Evolutionary conservation across 768 basidiomycete genomes (phyloP).

Genomic region (Rhodotorula toruloides): DNA sequence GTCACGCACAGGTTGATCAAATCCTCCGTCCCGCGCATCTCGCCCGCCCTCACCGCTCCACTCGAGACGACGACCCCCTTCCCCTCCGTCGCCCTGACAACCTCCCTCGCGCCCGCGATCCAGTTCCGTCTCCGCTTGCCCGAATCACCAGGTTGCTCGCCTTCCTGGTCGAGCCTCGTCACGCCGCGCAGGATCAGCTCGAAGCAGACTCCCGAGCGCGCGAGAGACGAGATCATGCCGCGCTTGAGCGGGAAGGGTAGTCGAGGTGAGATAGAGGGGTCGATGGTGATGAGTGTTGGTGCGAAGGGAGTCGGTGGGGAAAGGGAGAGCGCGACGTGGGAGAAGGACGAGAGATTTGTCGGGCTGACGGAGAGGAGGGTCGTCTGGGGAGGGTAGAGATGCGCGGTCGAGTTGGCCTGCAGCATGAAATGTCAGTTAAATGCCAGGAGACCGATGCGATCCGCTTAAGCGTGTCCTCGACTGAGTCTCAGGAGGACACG

Average conservation of each 20-base stretch:
- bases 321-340: constrained; percentile 73
- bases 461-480: too few relatives aligned
- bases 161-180: constrained; percentile 15
- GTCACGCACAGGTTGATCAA: constrained; percentile 51
- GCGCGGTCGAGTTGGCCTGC: constrained; percentile 36
- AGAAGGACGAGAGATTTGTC: constrained; percentile 66
- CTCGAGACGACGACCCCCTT: constrained; percentile 68
- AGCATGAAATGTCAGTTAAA: not conserved
- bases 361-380: constrained; percentile 66
- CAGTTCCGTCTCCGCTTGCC: constrained; percentile 53
- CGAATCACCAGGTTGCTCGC: constrained; percentile 50
- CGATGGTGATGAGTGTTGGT: constrained; percentile 73
- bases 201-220: constrained; percentile 75
- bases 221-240: constrained; percentile 70
- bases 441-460: not conserved
- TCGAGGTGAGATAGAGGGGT: constrained; percentile 64
- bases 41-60: constrained; percentile 58
- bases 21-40: constrained; percentile 67
- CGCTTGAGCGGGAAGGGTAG: constrained; percentile 77
- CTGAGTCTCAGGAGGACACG: constrained; percentile 40
- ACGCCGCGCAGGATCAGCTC: constrained; percentile 55
- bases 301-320: constrained; percentile 68
- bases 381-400: constrained; percentile 19
- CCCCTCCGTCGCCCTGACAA: constrained; percentile 73
- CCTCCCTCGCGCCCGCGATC: constrained; percentile 84